Percentiles rank a stretch among this genome's conserved stretches.
These are phyloP conservation scores for Leccinum broughii DNA, from an alignment of 768 basidiomycete species.

Conservation along the genomic window DNA sequence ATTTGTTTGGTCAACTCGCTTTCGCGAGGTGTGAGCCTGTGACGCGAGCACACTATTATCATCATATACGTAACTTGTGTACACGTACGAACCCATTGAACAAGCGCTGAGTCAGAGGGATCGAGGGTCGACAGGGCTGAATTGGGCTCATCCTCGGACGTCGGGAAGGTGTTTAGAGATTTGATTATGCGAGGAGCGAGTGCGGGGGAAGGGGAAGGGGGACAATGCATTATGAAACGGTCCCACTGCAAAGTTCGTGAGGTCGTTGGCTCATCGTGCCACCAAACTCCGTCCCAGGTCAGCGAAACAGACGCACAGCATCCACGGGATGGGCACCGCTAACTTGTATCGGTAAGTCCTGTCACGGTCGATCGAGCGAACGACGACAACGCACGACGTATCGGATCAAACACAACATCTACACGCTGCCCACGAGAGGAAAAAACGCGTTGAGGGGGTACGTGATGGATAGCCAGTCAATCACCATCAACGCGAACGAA, in stretches of 20 bases:
- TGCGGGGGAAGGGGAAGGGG: neutral
- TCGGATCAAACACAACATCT: neutral
- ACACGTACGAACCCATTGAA: neutral
- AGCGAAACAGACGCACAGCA: neutral
- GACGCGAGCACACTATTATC: neutral
- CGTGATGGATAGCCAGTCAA: neutral
- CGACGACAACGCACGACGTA: neutral
- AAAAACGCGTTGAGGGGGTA: neutral
- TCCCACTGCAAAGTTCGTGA: neutral
- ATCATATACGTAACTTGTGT: neutral
- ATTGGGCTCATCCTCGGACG: neutral
- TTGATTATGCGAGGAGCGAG: neutral
- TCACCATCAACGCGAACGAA: neutral
- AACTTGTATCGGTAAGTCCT: neutral
- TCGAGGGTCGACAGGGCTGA: neutral
- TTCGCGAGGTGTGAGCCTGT: neutral
- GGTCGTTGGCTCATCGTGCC: fast-evolving
- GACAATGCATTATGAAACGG: neutral
- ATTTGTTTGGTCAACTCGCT: neutral
- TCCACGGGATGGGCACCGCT: neutral
- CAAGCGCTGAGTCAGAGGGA: neutral
- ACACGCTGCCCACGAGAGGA: neutral
- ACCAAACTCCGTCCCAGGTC: neutral
- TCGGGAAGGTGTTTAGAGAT: neutral
- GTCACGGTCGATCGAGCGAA: neutral